These are phyloP conservation scores for Chrysoporthe deuterocubensis DNA, from an alignment of 2,329 filamentous ascomycete genomes.

Conservation along the genomic window DNA sequence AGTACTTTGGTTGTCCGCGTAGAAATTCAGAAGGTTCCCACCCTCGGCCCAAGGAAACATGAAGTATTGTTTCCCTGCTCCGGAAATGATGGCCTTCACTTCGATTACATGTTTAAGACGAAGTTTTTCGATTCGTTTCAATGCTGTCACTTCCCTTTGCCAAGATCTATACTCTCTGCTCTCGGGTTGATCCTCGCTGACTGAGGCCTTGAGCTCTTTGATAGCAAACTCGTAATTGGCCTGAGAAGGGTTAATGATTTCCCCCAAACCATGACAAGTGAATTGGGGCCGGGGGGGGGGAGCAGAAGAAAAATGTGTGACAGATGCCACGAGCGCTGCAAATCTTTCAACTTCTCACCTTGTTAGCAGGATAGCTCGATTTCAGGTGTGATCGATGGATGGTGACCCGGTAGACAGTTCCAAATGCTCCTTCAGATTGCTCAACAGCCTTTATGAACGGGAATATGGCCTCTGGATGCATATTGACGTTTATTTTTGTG, in stretches of 20 bases:
- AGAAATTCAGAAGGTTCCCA: conserved; percentile 23
- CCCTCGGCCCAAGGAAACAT: conserved; percentile 27
- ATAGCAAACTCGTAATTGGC: background rate
- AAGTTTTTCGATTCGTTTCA: background rate
- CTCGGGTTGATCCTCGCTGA: background rate
- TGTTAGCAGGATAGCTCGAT: too few species aligned
- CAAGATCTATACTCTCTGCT: background rate
- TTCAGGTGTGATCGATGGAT: conserved; percentile 4
- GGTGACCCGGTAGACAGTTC: background rate
- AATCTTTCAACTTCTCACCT: background rate
- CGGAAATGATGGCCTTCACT: conserved; percentile 3
- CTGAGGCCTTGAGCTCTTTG: background rate
- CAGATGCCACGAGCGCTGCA: too few species aligned
- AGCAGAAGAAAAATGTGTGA: background rate
- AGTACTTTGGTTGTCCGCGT: background rate
- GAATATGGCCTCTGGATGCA: background rate
- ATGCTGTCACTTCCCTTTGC: background rate
- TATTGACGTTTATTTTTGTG: background rate
- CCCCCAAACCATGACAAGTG: too few species aligned
- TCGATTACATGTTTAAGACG: conserved; percentile 2
- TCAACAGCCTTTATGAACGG: background rate
- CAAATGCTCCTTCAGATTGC: background rate
- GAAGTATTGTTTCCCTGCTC: conserved; percentile 14
- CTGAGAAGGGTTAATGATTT: too few species aligned
- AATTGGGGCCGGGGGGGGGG: too few species aligned